Conservation (phyloP, 768 basidiomycete genomes). For the Botryobasidium botryosum region DNA sequence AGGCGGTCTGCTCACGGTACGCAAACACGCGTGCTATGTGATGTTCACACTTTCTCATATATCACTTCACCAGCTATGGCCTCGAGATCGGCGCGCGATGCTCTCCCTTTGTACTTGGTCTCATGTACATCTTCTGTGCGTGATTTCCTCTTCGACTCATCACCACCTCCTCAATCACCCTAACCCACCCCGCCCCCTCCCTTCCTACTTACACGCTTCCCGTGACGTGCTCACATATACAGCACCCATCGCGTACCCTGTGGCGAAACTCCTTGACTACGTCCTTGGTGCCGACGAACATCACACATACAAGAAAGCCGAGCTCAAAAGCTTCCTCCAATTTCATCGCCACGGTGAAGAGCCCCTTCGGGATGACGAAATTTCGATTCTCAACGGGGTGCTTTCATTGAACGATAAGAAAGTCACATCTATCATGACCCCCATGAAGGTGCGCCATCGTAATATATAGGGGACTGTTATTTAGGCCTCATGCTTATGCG, state of each 20-base stretch:
- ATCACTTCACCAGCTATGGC: conserved; percentile 39
- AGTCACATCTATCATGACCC: conserved; percentile 65
- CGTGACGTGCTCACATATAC: no score
- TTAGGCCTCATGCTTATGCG: background rate
- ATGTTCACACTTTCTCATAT: background rate
- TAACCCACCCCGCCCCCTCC: no score
- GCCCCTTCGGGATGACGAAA: conserved; percentile 13
- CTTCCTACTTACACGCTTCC: no score
- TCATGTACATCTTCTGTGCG: conserved; percentile 52
- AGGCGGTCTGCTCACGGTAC: conserved; percentile 41
- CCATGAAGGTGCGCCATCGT: conserved; percentile 35
- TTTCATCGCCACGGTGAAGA: conserved; percentile 10
- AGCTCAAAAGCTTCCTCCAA: conserved; percentile 12
- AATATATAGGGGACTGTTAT: background rate
- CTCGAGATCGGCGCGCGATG: conserved; percentile 64
- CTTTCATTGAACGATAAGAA: conserved; percentile 14
- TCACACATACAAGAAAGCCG: conserved; percentile 13
- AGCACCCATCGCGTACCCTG: conserved; percentile 66
- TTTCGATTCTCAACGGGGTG: conserved; percentile 12
- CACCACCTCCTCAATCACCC: no score
- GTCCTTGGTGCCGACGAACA: conserved; percentile 57
- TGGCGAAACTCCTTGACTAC: conserved; percentile 56
- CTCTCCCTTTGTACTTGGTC: conserved; percentile 49
- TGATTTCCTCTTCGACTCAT: background rate
- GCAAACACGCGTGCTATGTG: background rate